phyloP scores from a whole-genome alignment of 2,329 filamentous ascomycete species.

The Diaporthe sp. region DNA sequence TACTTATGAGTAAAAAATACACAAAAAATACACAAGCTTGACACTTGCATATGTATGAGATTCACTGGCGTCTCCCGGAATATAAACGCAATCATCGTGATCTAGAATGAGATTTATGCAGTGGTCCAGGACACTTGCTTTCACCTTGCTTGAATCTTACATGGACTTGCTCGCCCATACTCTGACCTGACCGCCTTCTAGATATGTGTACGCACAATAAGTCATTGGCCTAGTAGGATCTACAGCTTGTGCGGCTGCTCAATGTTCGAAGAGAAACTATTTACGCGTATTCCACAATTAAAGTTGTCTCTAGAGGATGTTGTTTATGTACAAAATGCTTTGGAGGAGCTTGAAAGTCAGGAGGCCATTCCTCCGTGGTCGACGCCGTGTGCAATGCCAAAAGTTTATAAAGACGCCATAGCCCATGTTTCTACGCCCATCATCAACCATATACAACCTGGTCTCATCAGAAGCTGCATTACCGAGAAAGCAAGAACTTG shows the following conservation, averaged over 20 bases:
- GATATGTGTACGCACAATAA: neutral
- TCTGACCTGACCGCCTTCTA: neutral
- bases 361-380: neutral
- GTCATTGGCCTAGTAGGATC: neutral
- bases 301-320: neutral
- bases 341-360: neutral
- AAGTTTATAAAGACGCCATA: neutral
- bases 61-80: too few relatives aligned
- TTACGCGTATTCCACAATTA: neutral
- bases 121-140: neutral
- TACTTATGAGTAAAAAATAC: neutral
- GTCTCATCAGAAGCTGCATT: neutral
- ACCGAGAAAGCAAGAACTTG: neutral
- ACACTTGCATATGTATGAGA: neutral
- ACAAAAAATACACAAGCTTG: neutral
- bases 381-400: conserved; percentile 26
- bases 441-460: neutral
- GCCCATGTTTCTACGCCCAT: neutral
- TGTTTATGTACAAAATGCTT: conserved; percentile 13
- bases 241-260: neutral
- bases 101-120: neutral
- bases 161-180: neutral
- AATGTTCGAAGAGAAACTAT: neutral
- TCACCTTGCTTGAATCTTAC: neutral
- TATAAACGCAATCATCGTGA: neutral